phyloP scores from a whole-genome alignment of 805 yeast species.

The Metschnikowia lochheadii region DNA sequence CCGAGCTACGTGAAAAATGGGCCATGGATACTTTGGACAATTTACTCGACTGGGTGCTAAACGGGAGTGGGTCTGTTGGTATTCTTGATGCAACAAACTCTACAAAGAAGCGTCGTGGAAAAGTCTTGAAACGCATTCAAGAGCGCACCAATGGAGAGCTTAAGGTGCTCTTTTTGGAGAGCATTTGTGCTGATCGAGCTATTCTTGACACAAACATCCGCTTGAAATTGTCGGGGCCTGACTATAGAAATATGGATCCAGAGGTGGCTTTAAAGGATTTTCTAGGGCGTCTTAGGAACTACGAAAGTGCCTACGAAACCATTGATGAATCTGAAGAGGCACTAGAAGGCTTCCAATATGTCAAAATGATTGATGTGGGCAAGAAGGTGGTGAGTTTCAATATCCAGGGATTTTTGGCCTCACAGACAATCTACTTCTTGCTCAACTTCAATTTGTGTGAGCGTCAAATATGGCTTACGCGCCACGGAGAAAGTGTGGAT shows the following conservation, averaged over 20 bases:
- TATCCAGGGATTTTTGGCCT: constrained; percentile 80
- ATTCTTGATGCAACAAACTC: constrained; percentile 85
- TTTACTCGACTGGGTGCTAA: constrained; percentile 71
- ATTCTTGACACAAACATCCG: constrained; percentile 81
- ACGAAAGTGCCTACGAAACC: constrained; percentile 86
- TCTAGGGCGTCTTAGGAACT: constrained; percentile 69
- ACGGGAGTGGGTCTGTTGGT: constrained; percentile 87
- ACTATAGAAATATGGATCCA: constrained; percentile 82
- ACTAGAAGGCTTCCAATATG: constrained; percentile 66
- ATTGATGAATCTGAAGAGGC: constrained; percentile 78
- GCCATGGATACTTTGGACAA: constrained; percentile 91
- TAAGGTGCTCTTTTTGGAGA: constrained; percentile 80
- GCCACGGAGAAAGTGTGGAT: constrained; percentile 91
- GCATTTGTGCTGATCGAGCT: constrained; percentile 75
- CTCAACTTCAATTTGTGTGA: constrained; percentile 79
- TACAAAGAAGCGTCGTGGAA: constrained; percentile 58
- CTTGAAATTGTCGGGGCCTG: constrained; percentile 88
- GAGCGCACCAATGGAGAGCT: constrained; percentile 55
- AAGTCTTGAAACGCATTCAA: constrained; percentile 54
- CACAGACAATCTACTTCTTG: constrained; percentile 87
- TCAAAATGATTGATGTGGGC: constrained; percentile 95
- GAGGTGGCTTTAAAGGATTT: constrained; percentile 77
- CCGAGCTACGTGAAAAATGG: constrained; percentile 82
- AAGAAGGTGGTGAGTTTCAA: constrained; percentile 89
- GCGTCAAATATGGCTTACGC: constrained; percentile 89